Conservation (phyloP, 75 land plant genomes). For the Pseudotsuga menziesii region DNA sequence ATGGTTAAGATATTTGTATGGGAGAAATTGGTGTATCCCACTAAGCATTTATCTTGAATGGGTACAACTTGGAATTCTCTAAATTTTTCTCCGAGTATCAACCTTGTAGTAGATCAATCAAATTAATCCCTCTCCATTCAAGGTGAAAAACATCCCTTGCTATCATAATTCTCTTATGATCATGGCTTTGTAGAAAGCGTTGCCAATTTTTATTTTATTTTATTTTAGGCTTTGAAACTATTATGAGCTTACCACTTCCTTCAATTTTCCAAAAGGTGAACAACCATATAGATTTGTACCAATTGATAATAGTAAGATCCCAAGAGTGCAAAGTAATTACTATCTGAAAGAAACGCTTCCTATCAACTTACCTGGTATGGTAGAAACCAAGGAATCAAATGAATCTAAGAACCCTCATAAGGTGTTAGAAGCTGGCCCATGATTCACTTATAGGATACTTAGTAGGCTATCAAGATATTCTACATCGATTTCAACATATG, state of each 20-base stretch:
- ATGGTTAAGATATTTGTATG: too few relatives aligned
- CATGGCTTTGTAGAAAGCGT: constrained; percentile 68
- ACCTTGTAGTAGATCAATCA: constrained; percentile 36
- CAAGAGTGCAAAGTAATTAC: constrained; percentile 35
- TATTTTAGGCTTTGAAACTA: constrained; percentile 48
- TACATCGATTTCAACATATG: constrained; percentile 7
- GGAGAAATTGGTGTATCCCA: too few relatives aligned
- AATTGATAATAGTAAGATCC: constrained; percentile 20
- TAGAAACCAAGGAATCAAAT: constrained; percentile 14
- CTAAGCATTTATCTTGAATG: not conserved
- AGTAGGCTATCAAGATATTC: constrained; percentile 9
- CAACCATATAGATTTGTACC: constrained; percentile 14
- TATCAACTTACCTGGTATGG: constrained; percentile 15
- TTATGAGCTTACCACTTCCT: constrained; percentile 28
- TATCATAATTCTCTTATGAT: too few relatives aligned
- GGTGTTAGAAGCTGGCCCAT: constrained; percentile 11
- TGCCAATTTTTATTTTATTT: constrained; percentile 51
- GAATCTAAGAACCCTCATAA: constrained; percentile 8
- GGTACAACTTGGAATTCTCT: constrained; percentile 53
- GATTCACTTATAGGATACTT: constrained; percentile 15
- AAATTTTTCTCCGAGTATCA: constrained; percentile 59
- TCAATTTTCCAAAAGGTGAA: constrained; percentile 15
- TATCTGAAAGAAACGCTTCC: constrained; percentile 23
- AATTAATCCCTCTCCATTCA: constrained; percentile 46
- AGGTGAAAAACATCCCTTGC: constrained; percentile 20